Evolutionary conservation across 345 rosid species (phyloP).

Genomic region (Populus davidiana): DNA sequence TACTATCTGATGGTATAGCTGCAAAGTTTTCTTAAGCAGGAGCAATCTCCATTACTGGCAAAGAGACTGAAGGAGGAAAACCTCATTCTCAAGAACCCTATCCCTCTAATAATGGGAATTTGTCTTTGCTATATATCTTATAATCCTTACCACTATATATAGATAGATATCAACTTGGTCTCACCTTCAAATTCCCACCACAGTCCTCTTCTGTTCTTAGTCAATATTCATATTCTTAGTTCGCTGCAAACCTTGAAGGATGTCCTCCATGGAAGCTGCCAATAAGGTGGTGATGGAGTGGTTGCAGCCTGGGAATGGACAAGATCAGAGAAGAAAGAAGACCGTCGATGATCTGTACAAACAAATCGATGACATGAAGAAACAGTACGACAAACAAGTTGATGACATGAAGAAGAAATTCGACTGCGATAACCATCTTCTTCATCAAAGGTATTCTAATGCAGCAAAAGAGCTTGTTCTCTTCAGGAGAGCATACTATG

Average conservation of each 20-base stretch:
- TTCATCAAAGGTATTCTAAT: no score
- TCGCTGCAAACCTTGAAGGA: no score
- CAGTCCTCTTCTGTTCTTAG: neutral
- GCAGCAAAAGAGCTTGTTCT: neutral
- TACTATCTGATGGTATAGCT: no score
- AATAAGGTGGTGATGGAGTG: neutral
- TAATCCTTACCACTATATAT: no score
- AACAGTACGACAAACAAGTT: neutral
- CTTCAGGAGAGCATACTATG: neutral
- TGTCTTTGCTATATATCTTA: neutral
- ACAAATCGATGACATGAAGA: neutral
- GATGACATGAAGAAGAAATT: neutral
- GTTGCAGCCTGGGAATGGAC: neutral
- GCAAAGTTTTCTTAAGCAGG: no score
- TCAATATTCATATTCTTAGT: no score
- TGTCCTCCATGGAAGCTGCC: neutral
- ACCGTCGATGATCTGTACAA: neutral
- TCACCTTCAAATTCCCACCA: neutral
- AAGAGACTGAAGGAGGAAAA: no score
- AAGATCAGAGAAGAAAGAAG: neutral
- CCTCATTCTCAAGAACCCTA: neutral
- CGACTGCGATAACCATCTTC: neutral
- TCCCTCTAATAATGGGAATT: neutral
- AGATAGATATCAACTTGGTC: neutral
- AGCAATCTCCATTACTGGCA: no score